phyloP scores from a whole-genome alignment of 345 rosid genomes.

The Geranium rotundifolium region DNA sequence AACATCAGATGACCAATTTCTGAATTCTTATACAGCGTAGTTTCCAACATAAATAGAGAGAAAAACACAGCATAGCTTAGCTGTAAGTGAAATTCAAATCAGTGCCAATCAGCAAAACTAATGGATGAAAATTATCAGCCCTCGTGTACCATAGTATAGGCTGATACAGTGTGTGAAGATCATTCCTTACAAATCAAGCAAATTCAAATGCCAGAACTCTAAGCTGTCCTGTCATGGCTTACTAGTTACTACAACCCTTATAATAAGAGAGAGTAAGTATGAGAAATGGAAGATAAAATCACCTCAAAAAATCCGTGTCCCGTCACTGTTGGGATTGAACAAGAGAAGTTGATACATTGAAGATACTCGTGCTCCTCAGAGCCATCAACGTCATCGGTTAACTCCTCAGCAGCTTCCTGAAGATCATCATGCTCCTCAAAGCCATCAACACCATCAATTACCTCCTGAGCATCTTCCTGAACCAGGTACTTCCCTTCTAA shows the following conservation, averaged over 20 bases:
- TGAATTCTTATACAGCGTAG: no score
- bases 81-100: no score
- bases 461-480: slow-evolving; percentile 47
- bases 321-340: slow-evolving; percentile 45
- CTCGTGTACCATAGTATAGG: no score
- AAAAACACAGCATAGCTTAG: no score
- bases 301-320: slow-evolving; percentile 99
- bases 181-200: no score
- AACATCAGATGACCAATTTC: no score
- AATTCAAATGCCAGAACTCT: no score
- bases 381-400: slow-evolving; percentile 28
- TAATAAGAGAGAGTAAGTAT: neutral
- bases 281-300: slow-evolving; percentile 8
- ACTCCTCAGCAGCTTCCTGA: slow-evolving; percentile 47
- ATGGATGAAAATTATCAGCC: no score
- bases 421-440: slow-evolving; percentile 39
- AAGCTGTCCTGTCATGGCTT: no score
- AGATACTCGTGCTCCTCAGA: slow-evolving; percentile 30
- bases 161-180: no score
- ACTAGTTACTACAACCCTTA: neutral
- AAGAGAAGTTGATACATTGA: slow-evolving; percentile 49
- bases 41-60: neutral
- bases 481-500: slow-evolving; percentile 76
- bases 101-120: no score
- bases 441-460: slow-evolving; percentile 28